Base-by-base conservation (phyloP, 2,329 filamentous ascomycete species). In the Cladorrhinum sp. region DNA sequence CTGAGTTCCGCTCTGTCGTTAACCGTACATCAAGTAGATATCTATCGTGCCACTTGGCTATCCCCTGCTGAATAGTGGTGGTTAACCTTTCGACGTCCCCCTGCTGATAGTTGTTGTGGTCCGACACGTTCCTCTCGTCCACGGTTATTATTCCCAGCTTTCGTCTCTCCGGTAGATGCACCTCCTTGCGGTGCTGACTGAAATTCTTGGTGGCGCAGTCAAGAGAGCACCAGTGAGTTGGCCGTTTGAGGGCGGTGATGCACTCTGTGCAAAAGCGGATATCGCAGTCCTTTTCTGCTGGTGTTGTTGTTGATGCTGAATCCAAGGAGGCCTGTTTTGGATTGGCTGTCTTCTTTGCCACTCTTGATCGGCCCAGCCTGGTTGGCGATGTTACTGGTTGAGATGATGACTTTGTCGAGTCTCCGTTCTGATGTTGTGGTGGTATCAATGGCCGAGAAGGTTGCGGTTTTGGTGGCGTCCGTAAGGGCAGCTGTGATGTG, bases 241-340 rank as follows among this genome's bases (percentile, higher is more conserved):
- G 60, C 9, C 66, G 62, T 58, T 69, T 69, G 27, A 71, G 68
- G 16, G 65, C 56, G 20, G 63, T 56, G 7, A 72, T 66, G 64
- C 73, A 75, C 57, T 75, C 72, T 22, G 62, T 67, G 67, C 73
- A 75, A 63, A 75, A 70, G 51, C 57, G 66, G 22, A 64, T 55
- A 49, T 62, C 59, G 48, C 50, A 58, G 7, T 64, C 10, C 38
- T 4, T 49, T 53, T 52, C 29, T 53, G 18, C 12, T 51, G 20
- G 10, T 49, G 55, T n/a, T 36, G 29, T n/a, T 32, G 51, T 10
- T 25, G 48, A 38, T n/a, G 57, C n/a, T 18, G 63, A 62, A 20
- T 57, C 25, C 16, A 62, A 62, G 8, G 38, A 12, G 22, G 29
- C 18, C 48, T 50, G 23, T 12, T 29, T 57, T 32, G 22, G 50